Conservation (phyloP, 164 flowering plant genomes). For the Nymphaea thermarum region DNA sequence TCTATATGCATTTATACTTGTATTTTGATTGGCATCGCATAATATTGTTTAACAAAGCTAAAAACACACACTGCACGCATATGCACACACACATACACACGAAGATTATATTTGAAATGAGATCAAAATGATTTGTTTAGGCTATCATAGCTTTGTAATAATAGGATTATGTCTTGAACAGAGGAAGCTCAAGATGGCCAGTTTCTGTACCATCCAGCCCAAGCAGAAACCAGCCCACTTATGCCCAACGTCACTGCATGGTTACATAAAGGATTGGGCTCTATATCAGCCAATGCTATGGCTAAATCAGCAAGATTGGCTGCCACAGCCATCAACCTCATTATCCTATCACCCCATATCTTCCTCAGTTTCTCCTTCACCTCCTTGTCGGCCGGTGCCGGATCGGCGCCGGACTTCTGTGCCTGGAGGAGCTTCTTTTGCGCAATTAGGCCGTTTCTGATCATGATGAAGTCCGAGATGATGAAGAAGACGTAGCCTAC, state of each 20-base stretch:
- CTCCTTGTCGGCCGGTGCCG: constrained; percentile 11
- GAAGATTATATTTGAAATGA: too few relatives aligned
- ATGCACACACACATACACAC: too few relatives aligned
- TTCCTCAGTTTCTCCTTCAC: constrained; percentile 18
- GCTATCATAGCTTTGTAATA: background rate
- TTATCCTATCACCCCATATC: constrained; percentile 62
- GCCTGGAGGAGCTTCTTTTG: constrained; percentile 23
- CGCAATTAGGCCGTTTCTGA: constrained; percentile 31
- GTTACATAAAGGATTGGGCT: constrained; percentile 84
- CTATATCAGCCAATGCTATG: constrained; percentile 81
- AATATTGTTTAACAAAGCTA: too few relatives aligned
- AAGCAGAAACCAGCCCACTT: constrained; percentile 91
- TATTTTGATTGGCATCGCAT: too few relatives aligned
- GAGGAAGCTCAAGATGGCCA: constrained; percentile 51
- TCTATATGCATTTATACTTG: too few relatives aligned
- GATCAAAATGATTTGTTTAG: too few relatives aligned
- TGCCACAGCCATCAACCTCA: constrained; percentile 86
- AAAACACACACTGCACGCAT: too few relatives aligned
- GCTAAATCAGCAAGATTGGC: constrained; percentile 84
- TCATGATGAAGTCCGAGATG: constrained; percentile 42
- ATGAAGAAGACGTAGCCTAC: constrained; percentile 81
- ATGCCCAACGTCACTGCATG: constrained; percentile 82
- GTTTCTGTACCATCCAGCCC: constrained; percentile 99
- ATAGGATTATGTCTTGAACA: background rate
- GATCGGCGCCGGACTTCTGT: background rate